A percentile compares a stretch with the other conserved stretches of the same genome.
phyloP scores from a whole-genome alignment of 225 moss, liverwort and hornwort genomes.

The Climacium dendroides region DNA sequence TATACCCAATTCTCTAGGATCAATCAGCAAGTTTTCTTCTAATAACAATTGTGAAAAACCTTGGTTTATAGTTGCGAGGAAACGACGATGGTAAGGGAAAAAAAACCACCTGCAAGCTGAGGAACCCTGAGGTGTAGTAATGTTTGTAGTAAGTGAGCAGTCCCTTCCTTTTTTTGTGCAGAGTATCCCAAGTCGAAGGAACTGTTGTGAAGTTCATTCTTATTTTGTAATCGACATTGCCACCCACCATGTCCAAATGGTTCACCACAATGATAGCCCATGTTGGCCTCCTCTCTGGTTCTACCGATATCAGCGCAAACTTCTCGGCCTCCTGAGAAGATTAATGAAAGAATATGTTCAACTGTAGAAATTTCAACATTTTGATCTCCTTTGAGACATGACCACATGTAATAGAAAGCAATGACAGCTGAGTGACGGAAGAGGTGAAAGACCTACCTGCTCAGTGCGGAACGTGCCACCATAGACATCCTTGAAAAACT shows the following conservation, averaged over 20 bases:
- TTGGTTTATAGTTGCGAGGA: neutral
- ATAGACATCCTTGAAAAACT: conserved; percentile 67
- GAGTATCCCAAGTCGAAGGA: conserved; percentile 38
- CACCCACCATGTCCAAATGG: conserved; percentile 39
- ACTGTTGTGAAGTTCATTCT: conserved; percentile 96
- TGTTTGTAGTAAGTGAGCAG: conserved; percentile 54
- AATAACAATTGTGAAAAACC: neutral
- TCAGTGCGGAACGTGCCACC: conserved; percentile 78
- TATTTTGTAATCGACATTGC: conserved; percentile 81
- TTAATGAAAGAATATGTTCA: neutral
- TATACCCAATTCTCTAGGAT: neutral
- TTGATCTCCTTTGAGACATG: neutral
- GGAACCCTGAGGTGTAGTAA: conserved; percentile 89
- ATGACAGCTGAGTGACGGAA: neutral
- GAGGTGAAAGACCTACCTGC: conserved; percentile 18
- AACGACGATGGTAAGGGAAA: neutral
- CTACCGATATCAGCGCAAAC: conserved; percentile 35
- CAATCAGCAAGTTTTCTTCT: neutral
- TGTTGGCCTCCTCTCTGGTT: conserved; percentile 32
- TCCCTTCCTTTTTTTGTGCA: conserved; percentile 63
- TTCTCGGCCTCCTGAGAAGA: conserved; percentile 63
- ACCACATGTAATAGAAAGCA: neutral
- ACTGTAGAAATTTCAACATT: neutral
- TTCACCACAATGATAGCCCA: conserved; percentile 87
- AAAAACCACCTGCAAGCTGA: conserved; percentile 64